Evolutionary conservation across 2,329 filamentous ascomycete species (phyloP).

Genomic region (Aspergillus novofumigatus): DNA sequence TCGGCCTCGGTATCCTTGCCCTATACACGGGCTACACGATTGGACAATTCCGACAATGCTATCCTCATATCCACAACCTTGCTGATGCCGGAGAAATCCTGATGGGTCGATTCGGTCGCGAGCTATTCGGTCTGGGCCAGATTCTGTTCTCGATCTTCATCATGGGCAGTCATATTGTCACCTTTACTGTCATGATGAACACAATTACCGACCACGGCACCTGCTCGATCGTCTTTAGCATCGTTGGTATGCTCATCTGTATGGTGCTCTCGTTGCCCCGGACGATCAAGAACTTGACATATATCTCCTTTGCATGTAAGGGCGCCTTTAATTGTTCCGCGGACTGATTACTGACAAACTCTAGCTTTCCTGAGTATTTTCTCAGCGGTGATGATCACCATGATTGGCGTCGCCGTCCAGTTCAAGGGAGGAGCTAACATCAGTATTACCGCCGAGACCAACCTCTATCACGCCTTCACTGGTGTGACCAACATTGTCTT

Average conservation of each 20-base stretch:
- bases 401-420: constrained; percentile 59
- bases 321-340: not conserved
- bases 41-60: constrained; percentile 52
- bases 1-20: constrained; percentile 52
- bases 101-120: constrained; percentile 56
- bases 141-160: constrained; percentile 64
- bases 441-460: constrained; percentile 37
- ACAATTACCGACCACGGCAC: constrained; percentile 58
- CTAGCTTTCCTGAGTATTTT: constrained; percentile 60
- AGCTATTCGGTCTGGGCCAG: constrained; percentile 60
- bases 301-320: constrained; percentile 55
- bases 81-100: constrained; percentile 64
- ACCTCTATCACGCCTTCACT: constrained; percentile 54
- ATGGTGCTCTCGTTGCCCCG: constrained; percentile 58
- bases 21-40: constrained; percentile 59
- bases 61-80: constrained; percentile 62
- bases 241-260: constrained; percentile 57
- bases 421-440: constrained; percentile 37
- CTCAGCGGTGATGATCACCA: constrained; percentile 62
- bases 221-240: constrained; percentile 60
- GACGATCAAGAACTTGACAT: constrained; percentile 59
- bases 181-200: constrained; percentile 65
- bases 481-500: constrained; percentile 67
- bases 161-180: constrained; percentile 66
- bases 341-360: not conserved